Conservation (phyloP, 192 early-diverging fungal genomes). For the Neocallimastix lanati region DNA sequence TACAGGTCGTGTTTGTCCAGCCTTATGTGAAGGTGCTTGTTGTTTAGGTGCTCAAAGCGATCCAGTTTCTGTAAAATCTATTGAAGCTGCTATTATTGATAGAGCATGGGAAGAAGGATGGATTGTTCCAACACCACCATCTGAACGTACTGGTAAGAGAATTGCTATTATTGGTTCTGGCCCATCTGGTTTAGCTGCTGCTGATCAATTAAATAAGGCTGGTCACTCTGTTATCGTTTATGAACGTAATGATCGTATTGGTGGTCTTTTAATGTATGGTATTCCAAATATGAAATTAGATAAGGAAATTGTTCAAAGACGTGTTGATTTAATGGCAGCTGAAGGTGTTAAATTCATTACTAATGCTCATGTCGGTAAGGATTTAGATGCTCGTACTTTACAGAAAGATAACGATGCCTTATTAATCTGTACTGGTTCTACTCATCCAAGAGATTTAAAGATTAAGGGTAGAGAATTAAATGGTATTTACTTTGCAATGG, state of each 20-base stretch:
- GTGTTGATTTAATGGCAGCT: constrained; percentile 80
- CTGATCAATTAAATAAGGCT: constrained; percentile 94
- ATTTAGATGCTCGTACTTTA: constrained; percentile 49
- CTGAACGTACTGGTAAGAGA: constrained; percentile 55
- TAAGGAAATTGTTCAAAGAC: constrained; percentile 83
- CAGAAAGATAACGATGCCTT: constrained; percentile 56
- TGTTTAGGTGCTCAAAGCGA: constrained; percentile 82
- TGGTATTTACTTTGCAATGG: constrained; percentile 97
- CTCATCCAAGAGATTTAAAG: constrained; percentile 88
- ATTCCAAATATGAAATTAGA: constrained; percentile 99
- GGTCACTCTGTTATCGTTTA: constrained; percentile 90
- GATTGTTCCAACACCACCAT: constrained; percentile 77
- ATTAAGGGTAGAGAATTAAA: constrained; percentile 72
- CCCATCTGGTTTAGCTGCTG: constrained; percentile 84
- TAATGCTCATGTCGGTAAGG: constrained; percentile 74
- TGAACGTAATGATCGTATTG: constrained; percentile 89
- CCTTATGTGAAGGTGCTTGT: constrained; percentile 93
- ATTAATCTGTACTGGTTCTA: constrained; percentile 82
- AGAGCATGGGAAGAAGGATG: constrained; percentile 91
- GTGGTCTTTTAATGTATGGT: constrained; percentile 93
- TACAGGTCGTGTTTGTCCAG: constrained; percentile 95
- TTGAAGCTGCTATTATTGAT: constrained; percentile 96
- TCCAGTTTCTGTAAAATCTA: constrained; percentile 91
- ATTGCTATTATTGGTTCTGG: constrained; percentile 89
- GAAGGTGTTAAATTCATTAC: constrained; percentile 85